Evolutionary conservation across 83 land plant species (phyloP), one percentile per base, ranked within the genome.

Genomic region (Isoetes engelmannii): DNA sequence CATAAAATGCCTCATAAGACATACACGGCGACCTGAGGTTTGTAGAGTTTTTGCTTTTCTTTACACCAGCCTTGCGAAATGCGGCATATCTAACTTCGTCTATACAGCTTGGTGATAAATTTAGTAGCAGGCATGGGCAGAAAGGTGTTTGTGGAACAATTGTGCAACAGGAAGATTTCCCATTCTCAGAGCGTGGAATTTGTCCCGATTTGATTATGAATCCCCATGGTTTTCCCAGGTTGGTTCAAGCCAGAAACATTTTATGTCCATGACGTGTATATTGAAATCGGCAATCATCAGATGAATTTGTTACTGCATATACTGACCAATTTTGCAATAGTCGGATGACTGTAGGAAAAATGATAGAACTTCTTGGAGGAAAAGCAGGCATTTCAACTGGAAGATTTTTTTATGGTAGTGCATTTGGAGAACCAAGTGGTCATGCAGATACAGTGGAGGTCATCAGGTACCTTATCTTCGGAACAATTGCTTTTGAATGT

Each of bases 211-310:
- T 94, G 66, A 94, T 94, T 60, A 94, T 94, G 99, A 94, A 94
- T 79, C 99, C 99, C 54, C 99, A 94, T 80, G 99, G 99, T 48
- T 94, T 84, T 84, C 99, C 99, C 51, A 94, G 99, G 99, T 93
- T 17, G 9, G 12, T 49, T n/a, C 63, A 64, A 7, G 51, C 7
- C 41, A 37, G 49, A 17, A 64, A n/a, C n/a, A n/a, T n/a, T n/a
- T n/a, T n/a, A n/a, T n/a, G n/a, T n/a, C n/a, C n/a, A n/a, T n/a
- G n/a, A n/a, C n/a, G n/a, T n/a, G n/a, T n/a, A n/a, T n/a, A n/a
- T n/a, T n/a, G n/a, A n/a, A n/a, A n/a, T n/a, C n/a, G n/a, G n/a
- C n/a, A n/a, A n/a, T n/a, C n/a, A n/a, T n/a, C n/a, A n/a, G n/a
- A n/a, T n/a, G n/a, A n/a, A n/a, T n/a, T n/a, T n/a, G n/a, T n/a